Evolutionary conservation across 2,329 filamentous ascomycete species (phyloP).

Genomic region (Aspergillus clavatus): DNA sequence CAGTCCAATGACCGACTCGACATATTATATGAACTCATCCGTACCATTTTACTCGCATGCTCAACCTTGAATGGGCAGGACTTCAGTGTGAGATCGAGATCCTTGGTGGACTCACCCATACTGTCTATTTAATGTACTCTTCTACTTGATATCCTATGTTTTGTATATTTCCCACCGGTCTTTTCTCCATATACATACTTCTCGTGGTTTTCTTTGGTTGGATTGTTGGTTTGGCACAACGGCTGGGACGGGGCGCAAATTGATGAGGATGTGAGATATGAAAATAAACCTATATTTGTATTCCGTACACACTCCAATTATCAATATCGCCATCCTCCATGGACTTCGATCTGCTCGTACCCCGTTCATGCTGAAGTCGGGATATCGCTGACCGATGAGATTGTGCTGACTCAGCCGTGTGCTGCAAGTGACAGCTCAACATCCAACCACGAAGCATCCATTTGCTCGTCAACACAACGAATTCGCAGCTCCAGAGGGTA

Average conservation of each 20-base stretch:
- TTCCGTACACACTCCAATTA: no score
- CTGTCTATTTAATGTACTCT: neutral
- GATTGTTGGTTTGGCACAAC: neutral
- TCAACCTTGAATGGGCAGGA: no score
- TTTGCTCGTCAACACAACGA: no score
- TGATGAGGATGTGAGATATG: neutral
- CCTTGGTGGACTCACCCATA: no score
- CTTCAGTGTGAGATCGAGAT: no score
- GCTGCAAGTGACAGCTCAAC: conserved; percentile 1
- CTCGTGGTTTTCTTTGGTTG: no score
- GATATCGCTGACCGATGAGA: neutral
- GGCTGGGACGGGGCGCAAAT: neutral
- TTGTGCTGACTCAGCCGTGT: conserved; percentile 4
- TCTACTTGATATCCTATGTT: neutral
- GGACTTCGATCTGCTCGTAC: no score
- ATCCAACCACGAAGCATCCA: conserved; percentile 4
- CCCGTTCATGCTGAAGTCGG: neutral
- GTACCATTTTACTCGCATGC: conserved; percentile 21
- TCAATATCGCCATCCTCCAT: no score
- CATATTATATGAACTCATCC: conserved; percentile 23
- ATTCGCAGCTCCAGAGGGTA: no score
- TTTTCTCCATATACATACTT: neutral
- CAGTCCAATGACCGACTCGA: conserved; percentile 21
- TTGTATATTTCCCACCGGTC: neutral
- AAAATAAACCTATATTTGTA: neutral